phyloP scores from a whole-genome alignment of 1,284 basidiomycete species.

The Ustilago nuda region DNA sequence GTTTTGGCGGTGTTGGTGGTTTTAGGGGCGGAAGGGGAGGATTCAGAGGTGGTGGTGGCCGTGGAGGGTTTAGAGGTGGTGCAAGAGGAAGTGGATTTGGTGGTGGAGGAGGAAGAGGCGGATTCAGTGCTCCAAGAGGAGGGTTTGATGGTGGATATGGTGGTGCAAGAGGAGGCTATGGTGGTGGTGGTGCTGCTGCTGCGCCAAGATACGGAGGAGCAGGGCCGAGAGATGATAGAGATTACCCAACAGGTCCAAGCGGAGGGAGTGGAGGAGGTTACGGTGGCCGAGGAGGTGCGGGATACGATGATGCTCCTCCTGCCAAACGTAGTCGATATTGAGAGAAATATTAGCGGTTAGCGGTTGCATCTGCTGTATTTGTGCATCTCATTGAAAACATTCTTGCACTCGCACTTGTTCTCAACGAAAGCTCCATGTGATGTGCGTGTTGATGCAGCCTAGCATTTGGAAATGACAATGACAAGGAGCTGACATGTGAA shows the following conservation, averaged over 20 bases:
- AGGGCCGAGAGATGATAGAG: conserved; percentile 12
- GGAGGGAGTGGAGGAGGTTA: neutral
- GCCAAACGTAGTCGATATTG: conserved; percentile 44
- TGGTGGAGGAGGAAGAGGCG: conserved; percentile 15
- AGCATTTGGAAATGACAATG: conserved; percentile 4
- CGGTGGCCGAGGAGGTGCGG: neutral
- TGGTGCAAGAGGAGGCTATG: conserved; percentile 2
- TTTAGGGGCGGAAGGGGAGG: conserved; percentile 61
- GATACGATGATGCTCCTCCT: conserved; percentile 39
- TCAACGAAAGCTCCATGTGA: neutral
- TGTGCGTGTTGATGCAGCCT: neutral
- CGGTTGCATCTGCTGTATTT: conserved; percentile 12
- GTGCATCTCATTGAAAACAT: conserved; percentile 2
- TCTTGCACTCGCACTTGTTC: neutral
- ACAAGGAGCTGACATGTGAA: neutral
- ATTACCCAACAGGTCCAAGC: conserved; percentile 14
- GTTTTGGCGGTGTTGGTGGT: conserved; percentile 40
- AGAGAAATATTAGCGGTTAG: neutral
- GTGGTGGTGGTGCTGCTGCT: neutral
- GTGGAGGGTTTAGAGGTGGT: conserved; percentile 63
- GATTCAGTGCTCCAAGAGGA: conserved; percentile 18
- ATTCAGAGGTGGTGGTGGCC: conserved; percentile 67
- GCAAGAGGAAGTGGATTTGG: conserved; percentile 20
- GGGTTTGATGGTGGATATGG: conserved; percentile 20
- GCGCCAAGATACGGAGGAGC: conserved; percentile 11